Percentiles rank a stretch among this genome's conserved stretches.
phyloP scores from a whole-genome alignment of 129 eudicot genomes.

The Chrysanthemum seticuspe region DNA sequence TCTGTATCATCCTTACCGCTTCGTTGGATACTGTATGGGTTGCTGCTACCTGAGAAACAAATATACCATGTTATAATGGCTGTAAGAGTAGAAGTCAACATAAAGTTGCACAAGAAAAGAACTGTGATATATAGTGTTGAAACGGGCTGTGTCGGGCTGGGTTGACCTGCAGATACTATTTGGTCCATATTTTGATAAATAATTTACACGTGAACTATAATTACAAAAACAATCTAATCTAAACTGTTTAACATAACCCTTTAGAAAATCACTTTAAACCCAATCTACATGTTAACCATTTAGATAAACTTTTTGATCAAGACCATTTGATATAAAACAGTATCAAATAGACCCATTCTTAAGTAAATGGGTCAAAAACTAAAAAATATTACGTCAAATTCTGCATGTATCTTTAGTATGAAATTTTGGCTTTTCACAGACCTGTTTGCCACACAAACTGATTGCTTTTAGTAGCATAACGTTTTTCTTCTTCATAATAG shows the following conservation, averaged over 20 bases:
- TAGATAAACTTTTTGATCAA: background rate
- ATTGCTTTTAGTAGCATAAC: conserved; percentile 46
- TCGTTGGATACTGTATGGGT: conserved; percentile 36
- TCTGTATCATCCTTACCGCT: conserved; percentile 44
- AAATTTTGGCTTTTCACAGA: conserved; percentile 21
- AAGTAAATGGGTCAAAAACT: background rate
- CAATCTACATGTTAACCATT: background rate
- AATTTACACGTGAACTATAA: background rate
- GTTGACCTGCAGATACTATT: background rate
- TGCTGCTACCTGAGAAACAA: conserved; percentile 47
- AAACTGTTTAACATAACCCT: background rate
- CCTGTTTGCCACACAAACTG: conserved; percentile 51
- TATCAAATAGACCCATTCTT: background rate
- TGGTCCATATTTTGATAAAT: background rate
- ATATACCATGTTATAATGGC: conserved; percentile 22
- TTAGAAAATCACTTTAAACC: background rate
- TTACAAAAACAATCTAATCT: background rate
- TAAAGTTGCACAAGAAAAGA: conserved; percentile 1
- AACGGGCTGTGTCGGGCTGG: background rate
- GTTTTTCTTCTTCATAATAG: conserved; percentile 89
- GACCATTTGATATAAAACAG: background rate
- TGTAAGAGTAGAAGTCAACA: conserved; percentile 15
- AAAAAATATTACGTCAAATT: background rate
- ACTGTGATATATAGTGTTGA: background rate
- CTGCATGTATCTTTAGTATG: background rate